Base-by-base conservation (phyloP, 306 rosid species). In the Cyamopsis tetragonoloba region DNA sequence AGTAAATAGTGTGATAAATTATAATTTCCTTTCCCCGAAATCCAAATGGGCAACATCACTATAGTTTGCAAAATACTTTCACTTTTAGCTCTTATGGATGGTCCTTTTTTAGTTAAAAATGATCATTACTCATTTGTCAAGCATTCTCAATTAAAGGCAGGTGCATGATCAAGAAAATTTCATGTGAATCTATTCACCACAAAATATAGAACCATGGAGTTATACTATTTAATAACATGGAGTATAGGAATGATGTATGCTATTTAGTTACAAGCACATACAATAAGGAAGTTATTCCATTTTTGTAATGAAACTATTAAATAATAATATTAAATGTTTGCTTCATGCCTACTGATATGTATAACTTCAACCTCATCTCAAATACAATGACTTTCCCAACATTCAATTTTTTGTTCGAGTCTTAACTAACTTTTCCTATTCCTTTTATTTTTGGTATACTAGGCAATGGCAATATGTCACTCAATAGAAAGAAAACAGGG, bases 161-260 rank as follows among this genome's bases (percentile, higher is more conserved):
- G 50, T 54, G 38, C 18, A 15, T 32, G 10, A 42, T 42, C 44
- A 55, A 57, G 35, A 32, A 44, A 17, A 4, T 32, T 71, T 38
- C 57, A 7, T 49, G 63, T 3, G 7, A 8, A 18, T 13, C 51
- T 37, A 72, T 62, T 34, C 22, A 65, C 39, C 9, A 47, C 32
- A 31, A 20, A 18, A 66, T 9, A 46, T 17, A 19, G 31, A n/a
- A 17, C 7, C 44, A 19, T 5, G 32, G 10, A 64, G 44, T 41
- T 39, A 39, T 22, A 32, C 51, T 70, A 43, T 56, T 30, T 50
- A 62, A 5, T 38, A 49, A 38, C 53, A 50, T 72, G 47, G 60
- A 24, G 38, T 49, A 27, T 24, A 49, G 53, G 70, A 73, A 42
- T 42, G 32, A 42, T 23, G 47, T 12, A 49, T 50, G 55, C 7